Conservation (phyloP, 495 filamentous ascomycete genomes). For the Penicillium desertorum region DNA sequence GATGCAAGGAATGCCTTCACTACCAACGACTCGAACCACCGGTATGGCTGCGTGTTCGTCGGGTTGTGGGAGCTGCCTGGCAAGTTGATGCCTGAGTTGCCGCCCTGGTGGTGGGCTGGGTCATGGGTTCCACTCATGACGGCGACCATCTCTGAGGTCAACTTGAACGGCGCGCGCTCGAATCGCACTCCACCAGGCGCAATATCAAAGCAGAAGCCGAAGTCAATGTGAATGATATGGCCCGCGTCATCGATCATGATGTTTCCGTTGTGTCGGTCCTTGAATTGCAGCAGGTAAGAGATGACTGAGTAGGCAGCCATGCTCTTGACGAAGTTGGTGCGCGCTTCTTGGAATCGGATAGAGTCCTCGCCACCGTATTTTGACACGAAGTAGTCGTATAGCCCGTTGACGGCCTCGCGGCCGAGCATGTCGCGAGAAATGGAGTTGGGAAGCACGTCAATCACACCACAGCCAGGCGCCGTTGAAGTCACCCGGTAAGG, state of each 20-base stretch:
- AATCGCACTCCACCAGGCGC: constrained; percentile 95
- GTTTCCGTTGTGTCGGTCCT: constrained; percentile 98
- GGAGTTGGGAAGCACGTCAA: constrained; percentile 94
- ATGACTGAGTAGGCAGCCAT: constrained; percentile 99
- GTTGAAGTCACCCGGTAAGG: constrained; percentile 98
- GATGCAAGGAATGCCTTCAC: constrained; percentile 93
- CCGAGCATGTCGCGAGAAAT: constrained; percentile 99
- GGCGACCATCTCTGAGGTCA: constrained; percentile 94
- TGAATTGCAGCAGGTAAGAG: constrained; percentile 95
- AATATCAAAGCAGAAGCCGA: constrained; percentile 99
- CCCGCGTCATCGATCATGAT: constrained; percentile 98
- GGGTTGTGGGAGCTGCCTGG: constrained; percentile 44
- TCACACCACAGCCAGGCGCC: constrained; percentile 95
- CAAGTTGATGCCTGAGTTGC: constrained; percentile 32
- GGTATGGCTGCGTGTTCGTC: constrained; percentile 80
- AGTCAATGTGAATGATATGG: constrained; percentile 98
- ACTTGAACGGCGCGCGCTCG: constrained; percentile 96
- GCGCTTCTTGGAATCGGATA: constrained; percentile 88
- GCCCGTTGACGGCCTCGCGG: constrained; percentile 92
- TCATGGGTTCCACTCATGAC: constrained; percentile 84
- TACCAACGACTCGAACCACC: constrained; percentile 94
- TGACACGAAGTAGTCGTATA: constrained; percentile 96
- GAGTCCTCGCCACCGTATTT: constrained; percentile 97
- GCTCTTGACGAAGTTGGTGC: constrained; percentile 97
- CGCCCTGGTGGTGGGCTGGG: constrained; percentile 37